These are phyloP conservation scores for Rehmannia glutinosa DNA, from an alignment of 257 asterid genomes.

Conservation along the genomic window DNA sequence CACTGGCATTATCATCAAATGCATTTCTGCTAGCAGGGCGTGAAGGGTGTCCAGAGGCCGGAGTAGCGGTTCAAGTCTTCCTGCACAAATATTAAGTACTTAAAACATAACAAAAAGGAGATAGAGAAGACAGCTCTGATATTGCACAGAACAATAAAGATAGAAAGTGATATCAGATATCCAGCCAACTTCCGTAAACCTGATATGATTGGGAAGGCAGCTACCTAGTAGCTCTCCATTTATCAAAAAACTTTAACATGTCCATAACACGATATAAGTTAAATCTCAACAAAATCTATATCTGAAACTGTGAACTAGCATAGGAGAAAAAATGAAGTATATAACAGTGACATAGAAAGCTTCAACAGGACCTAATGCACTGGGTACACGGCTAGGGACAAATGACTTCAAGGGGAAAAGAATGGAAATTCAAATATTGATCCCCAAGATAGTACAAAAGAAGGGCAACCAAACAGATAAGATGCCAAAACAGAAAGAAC, in stretches of 20 bases:
- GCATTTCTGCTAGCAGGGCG: slow-evolving; percentile 82
- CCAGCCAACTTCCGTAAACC: background rate
- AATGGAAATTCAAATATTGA: background rate
- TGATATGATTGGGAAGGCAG: background rate
- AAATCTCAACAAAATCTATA: background rate
- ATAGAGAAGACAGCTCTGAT: background rate
- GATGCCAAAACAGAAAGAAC: background rate
- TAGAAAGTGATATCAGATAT: background rate
- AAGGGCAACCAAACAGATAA: background rate
- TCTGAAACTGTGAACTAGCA: background rate
- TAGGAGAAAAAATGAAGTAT: background rate
- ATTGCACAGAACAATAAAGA: background rate
- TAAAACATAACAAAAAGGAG: background rate
- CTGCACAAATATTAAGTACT: slow-evolving; percentile 39
- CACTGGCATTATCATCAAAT: slow-evolving; percentile 52
- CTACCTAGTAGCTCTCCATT: background rate
- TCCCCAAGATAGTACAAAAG: background rate
- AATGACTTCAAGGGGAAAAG: background rate
- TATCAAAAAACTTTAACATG: background rate
- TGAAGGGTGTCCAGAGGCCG: slow-evolving; percentile 65
- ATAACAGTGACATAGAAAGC: background rate
- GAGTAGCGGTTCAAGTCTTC: slow-evolving; percentile 69
- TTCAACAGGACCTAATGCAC: background rate
- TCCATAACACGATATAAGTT: background rate
- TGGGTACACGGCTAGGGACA: background rate